These are phyloP conservation scores for Colletotrichum lupini DNA, from an alignment of 2,329 filamentous ascomycete genomes.

Conservation along the genomic window DNA sequence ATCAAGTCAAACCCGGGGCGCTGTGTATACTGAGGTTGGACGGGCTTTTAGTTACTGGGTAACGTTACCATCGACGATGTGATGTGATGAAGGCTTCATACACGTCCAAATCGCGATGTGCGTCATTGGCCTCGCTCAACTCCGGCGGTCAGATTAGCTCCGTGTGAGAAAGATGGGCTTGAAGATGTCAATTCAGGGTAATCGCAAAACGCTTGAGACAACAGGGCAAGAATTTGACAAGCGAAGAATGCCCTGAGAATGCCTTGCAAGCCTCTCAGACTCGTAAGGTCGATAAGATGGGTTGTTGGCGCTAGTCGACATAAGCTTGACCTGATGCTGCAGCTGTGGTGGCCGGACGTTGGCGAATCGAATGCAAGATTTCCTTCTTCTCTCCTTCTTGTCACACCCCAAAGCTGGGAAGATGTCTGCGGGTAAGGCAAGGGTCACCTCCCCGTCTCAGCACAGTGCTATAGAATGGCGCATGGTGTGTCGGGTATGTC, in stretches of 20 bases:
- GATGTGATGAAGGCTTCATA: not conserved
- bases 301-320: slow-evolving; percentile 2
- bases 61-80: slow-evolving; percentile 7
- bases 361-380: slow-evolving; percentile 10
- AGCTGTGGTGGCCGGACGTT: slow-evolving; percentile 1
- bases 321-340: slow-evolving; percentile 17
- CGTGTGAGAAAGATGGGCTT: not conserved
- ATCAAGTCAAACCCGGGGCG: not conserved
- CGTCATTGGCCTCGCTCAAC: slow-evolving; percentile 13
- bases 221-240: not conserved
- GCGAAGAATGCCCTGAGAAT: not conserved
- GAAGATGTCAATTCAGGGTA: not conserved
- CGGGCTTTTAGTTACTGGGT: not conserved
- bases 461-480: not conserved
- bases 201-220: not conserved
- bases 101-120: not conserved
- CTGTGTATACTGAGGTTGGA: not conserved
- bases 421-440: not conserved
- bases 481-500: not conserved
- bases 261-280: not conserved
- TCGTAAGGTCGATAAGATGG: not conserved
- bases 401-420: not conserved
- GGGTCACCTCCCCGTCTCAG: not conserved
- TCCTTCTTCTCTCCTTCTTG: not conserved
- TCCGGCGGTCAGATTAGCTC: slow-evolving; percentile 16